Evolutionary conservation across 371 early-diverging fungal species (phyloP).

Genomic region (Blastocladiella emersonii): DNA sequence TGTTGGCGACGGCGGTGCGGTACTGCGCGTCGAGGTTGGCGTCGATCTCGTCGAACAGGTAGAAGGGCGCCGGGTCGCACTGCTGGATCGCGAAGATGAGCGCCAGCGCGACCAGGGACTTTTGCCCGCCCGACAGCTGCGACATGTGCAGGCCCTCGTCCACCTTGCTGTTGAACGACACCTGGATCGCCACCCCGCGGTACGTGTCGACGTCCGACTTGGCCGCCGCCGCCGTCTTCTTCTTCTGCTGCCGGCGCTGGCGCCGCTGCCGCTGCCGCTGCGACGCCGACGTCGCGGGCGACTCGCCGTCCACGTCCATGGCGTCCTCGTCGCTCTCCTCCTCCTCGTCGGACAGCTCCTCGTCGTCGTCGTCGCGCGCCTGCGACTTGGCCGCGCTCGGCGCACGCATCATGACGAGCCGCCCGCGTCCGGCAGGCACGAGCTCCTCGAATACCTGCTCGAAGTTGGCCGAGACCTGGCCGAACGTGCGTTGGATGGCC

Average conservation of each 20-base stretch:
- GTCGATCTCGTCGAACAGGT: slow-evolving; percentile 99
- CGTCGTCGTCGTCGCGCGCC: not conserved
- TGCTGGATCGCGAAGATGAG: slow-evolving; percentile 98
- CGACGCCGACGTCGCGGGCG: not conserved
- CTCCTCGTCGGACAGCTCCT: slow-evolving; percentile 14
- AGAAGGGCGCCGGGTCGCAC: slow-evolving; percentile 98
- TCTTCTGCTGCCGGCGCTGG: slow-evolving; percentile 13
- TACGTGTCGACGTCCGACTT: slow-evolving; percentile 32
- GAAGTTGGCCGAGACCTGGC: slow-evolving; percentile 79
- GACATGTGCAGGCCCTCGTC: slow-evolving; percentile 87
- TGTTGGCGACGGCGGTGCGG: slow-evolving; percentile 80
- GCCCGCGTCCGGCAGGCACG: slow-evolving; percentile 78
- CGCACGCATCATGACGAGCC: slow-evolving; percentile 74
- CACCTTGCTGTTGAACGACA: slow-evolving; percentile 71
- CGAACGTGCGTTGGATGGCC: slow-evolving; percentile 90
- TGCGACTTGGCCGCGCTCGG: slow-evolving; percentile 39
- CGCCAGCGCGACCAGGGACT: slow-evolving; percentile 93
- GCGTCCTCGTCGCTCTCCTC: slow-evolving; percentile 12
- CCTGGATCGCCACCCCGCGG: slow-evolving; percentile 80
- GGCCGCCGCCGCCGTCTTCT: slow-evolving; percentile 32
- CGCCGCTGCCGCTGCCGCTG: slow-evolving; percentile 27
- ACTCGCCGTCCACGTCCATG: slow-evolving; percentile 12
- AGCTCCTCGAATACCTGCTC: slow-evolving; percentile 74
- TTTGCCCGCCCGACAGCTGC: slow-evolving; percentile 98
- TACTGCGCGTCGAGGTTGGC: slow-evolving; percentile 97